Base-by-base conservation (phyloP, 331 rosid genomes). In the Pyrus hybrid region DNA sequence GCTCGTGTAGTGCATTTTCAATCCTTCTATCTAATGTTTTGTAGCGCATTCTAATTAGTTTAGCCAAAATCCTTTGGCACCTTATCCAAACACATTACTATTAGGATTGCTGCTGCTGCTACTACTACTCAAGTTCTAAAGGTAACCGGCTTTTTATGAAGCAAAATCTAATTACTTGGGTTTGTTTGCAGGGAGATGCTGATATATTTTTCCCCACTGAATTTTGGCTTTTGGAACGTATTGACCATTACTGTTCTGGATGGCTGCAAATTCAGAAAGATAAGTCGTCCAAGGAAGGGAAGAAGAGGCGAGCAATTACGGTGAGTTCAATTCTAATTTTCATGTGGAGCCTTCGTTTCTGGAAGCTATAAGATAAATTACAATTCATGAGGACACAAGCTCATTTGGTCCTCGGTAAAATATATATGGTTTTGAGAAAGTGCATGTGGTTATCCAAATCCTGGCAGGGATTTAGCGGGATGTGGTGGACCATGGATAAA, bases 121-220 rank as follows among this genome's bases (percentile, higher is more conserved):
- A 20, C 60, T 21, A 21, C 8, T 54, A 18, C 25, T 51, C 21
- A 14, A 56, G 53, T 56, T 32, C 10, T 21, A 13, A 56, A 32
- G 30, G 14, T 30, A 33, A 71, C n/a, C 33, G 33, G 25, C 32
- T 51, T 41, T 68, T 60, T 60, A 17, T 51, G 23, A 32, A 62
- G 6, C 13, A 18, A 28, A 33, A 71, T 11, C 6, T 28, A 29
- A 33, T 43, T 70, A 16, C 68, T 79, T 56, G 66, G 77, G 77
- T 67, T 64, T 43, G 68, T 61, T 83, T 49, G 75, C 91, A 93
- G 98, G 98, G 98, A 73, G 97, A 93, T 54, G 98, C 96, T 45
- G 98, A 93, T 83, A 90, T 93, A 61, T 93, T 93, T 76, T 91
- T 93, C 79, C 97, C 98, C 51, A 93, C 98, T 4, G 98, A 90